Evolutionary conservation across 306 rosid genomes (phyloP).

Genomic region (Casuarina equisetifolia): DNA sequence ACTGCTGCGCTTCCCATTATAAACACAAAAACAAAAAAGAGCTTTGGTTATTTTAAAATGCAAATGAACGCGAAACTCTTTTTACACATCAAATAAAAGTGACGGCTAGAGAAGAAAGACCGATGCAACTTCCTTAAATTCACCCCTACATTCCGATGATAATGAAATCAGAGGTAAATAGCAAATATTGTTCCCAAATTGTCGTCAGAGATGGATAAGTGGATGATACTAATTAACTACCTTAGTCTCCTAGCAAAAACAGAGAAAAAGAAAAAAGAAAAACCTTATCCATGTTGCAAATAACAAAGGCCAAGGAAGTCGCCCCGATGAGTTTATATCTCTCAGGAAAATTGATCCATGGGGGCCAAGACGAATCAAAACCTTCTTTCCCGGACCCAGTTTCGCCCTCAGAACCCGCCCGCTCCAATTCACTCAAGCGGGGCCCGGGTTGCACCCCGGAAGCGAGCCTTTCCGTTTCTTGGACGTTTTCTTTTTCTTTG

Average conservation of each 20-base stretch:
- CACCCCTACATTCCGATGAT: neutral
- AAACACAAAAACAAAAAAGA: neutral
- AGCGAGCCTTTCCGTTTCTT: constrained; percentile 34
- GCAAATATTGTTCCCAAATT: neutral
- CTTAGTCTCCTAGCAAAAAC: neutral
- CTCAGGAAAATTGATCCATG: constrained; percentile 85
- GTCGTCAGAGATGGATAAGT: neutral
- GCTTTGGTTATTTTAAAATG: neutral
- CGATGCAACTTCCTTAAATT: neutral
- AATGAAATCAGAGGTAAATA: neutral
- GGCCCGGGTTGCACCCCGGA: constrained; percentile 38
- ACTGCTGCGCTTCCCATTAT: neutral
- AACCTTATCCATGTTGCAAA: constrained; percentile 98
- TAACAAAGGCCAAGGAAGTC: constrained; percentile 85
- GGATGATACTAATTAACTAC: neutral
- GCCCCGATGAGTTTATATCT: constrained; percentile 86
- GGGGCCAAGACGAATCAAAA: constrained; percentile 60
- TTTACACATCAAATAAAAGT: neutral
- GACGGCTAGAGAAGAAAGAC: neutral
- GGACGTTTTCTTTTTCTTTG: constrained; percentile 41
- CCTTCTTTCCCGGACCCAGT: constrained; percentile 29
- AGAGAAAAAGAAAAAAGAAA: neutral
- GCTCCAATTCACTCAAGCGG: constrained; percentile 34
- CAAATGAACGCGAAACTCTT: neutral
- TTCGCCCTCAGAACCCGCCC: constrained; percentile 30